Percentiles rank a stretch among this genome's conserved stretches.
phyloP scores from a whole-genome alignment of 257 asterid genomes.

The Ajuga chamaepitys region DNA sequence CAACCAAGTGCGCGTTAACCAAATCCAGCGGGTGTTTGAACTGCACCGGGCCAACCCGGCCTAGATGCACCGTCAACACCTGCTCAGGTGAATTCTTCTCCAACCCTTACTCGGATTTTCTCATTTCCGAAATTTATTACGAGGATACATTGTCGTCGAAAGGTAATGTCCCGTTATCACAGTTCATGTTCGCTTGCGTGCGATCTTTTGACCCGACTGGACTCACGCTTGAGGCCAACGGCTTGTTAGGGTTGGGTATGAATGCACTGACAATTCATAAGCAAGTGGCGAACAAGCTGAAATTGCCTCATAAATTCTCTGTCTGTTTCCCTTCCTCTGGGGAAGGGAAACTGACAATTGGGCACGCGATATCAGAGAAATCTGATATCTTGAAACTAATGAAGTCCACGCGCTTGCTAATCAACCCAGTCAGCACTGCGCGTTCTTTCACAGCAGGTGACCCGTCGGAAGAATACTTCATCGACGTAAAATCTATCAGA shows the following conservation, averaged over 20 bases:
- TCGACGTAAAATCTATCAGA: constrained; percentile 35
- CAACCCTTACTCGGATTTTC: constrained; percentile 23
- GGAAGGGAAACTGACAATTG: constrained; percentile 22
- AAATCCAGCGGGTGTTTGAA: constrained; percentile 19
- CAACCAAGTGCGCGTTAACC: constrained; percentile 16
- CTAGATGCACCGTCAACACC: constrained; percentile 38
- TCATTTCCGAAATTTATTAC: constrained; percentile 12
- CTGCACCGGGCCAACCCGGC: constrained; percentile 22
- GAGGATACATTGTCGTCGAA: constrained; percentile 15
- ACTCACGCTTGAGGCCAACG: constrained; percentile 19
- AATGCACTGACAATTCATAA: constrained; percentile 22
- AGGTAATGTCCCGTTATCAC: not conserved
- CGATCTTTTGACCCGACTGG: constrained; percentile 19
- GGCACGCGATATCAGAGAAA: not conserved
- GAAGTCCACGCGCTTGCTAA: constrained; percentile 26
- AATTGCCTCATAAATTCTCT: constrained; percentile 22
- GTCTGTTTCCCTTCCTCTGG: constrained; percentile 27
- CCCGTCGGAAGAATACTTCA: constrained; percentile 41
- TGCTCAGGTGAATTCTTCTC: constrained; percentile 21
- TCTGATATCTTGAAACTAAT: not conserved
- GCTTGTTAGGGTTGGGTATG: constrained; percentile 28
- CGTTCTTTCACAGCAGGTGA: constrained; percentile 19
- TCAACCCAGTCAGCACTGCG: constrained; percentile 24
- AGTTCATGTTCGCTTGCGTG: constrained; percentile 23
- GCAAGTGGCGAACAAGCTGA: constrained; percentile 17